phyloP scores from a whole-genome alignment of 495 filamentous ascomycete genomes.

The Aspergillus sparsus region DNA sequence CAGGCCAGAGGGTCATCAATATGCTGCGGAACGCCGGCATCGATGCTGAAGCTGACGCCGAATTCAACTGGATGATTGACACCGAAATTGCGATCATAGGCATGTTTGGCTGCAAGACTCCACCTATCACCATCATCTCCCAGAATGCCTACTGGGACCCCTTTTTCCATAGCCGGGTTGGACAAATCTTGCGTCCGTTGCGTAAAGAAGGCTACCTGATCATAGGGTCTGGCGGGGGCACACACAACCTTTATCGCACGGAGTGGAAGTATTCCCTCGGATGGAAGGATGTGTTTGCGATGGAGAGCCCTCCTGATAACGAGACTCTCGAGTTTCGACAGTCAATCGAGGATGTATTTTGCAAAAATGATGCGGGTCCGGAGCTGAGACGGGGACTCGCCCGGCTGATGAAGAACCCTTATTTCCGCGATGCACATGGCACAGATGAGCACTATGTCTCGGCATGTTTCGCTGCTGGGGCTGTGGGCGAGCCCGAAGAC shows the following conservation, averaged over 20 bases:
- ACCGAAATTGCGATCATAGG: slow-evolving; percentile 59
- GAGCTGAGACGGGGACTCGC: slow-evolving; percentile 46
- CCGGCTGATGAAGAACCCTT: slow-evolving; percentile 59
- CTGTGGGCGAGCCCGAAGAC: slow-evolving; percentile 50
- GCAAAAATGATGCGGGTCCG: slow-evolving; percentile 46
- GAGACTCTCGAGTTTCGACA: slow-evolving; percentile 60
- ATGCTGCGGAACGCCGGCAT: slow-evolving; percentile 48
- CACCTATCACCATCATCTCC: slow-evolving; percentile 56
- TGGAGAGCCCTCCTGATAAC: slow-evolving; percentile 51
- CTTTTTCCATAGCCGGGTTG: slow-evolving; percentile 56
- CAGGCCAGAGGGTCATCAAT: slow-evolving; percentile 40
- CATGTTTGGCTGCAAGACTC: slow-evolving; percentile 57
- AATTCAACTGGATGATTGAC: slow-evolving; percentile 64
- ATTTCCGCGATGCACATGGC: slow-evolving; percentile 58
- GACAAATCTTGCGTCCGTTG: slow-evolving; percentile 50
- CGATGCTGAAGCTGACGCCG: slow-evolving; percentile 43
- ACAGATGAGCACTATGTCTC: slow-evolving; percentile 64
- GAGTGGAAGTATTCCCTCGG: slow-evolving; percentile 55
- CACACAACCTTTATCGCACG: slow-evolving; percentile 64
- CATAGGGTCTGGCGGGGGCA: slow-evolving; percentile 59
- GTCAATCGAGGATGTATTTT: slow-evolving; percentile 53
- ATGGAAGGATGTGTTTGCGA: slow-evolving; percentile 58
- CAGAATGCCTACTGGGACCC: slow-evolving; percentile 60
- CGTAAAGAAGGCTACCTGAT: slow-evolving; percentile 50
- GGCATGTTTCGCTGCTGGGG: slow-evolving; percentile 55